Evolutionary conservation across 352 stramenopile species (phyloP), one percentile per base, ranked within the genome.

Genomic region (Globisporangium paroecandrum): DNA sequence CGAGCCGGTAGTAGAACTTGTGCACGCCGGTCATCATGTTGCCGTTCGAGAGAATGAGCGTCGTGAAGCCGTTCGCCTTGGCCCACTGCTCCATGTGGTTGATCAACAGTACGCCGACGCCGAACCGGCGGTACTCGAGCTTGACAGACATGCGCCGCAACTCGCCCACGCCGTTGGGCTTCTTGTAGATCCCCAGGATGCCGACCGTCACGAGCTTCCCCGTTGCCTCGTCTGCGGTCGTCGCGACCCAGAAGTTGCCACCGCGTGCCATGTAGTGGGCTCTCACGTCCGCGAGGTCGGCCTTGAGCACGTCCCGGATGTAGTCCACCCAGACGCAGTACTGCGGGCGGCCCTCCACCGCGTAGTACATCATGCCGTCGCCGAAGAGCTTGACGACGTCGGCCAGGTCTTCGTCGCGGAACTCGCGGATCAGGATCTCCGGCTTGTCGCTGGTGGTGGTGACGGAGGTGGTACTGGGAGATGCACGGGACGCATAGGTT

Each of bases 371-470:
- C 41, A 73, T 57, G 0, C 69, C 69, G 4, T 60, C 27, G 13
- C 51, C 36, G 58, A 78, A 78, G 38, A 78, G 36, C 22, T 66
- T 38, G n/a, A 49, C 22, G 10, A 65, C 51, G 7, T 18, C 55
- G 1, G 1, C 7, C 18, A 60, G 20, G 29, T 60, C 55, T 8
- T 25, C 55, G 20, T 60, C 55, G 8, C 55, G 55, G 55, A 60
- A 60, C 55, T 60, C 25, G 25, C 55, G 55, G 55, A 60, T 43
- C 55, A n/a, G 5, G 55, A 60, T 60, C 18, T 25, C 55, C 9
- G 55, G 55, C 7, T 46, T 60, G 9, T 8, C 43, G 27, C 12
- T 22, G 53, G 53, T 8, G 10, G 53, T 22, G 25, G 51, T 15
- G 25, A 10, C n/a, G 12, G 25, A 34, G 27, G 22, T 32, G 51